Percentiles rank a stretch among this genome's conserved stretches.
These are phyloP conservation scores for Leccinum boreale DNA, from an alignment of 768 basidiomycete genomes.

Conservation along the genomic window DNA sequence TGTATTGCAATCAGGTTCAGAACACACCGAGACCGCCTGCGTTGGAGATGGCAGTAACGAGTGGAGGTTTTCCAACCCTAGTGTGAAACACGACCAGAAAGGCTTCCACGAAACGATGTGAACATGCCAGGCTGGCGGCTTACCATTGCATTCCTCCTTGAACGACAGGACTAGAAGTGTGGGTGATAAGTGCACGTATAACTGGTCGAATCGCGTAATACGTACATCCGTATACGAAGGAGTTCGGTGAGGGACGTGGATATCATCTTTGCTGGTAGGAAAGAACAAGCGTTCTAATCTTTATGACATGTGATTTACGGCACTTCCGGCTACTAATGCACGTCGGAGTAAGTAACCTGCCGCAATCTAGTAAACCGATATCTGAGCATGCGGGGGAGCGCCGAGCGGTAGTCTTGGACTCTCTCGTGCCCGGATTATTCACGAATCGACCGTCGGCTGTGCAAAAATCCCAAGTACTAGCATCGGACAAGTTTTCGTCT, in stretches of 20 bases:
- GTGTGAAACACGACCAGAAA: background rate
- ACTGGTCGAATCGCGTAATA: conserved; percentile 17
- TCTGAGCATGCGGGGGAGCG: no score
- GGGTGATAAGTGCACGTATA: background rate
- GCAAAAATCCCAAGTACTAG: background rate
- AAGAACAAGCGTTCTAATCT: background rate
- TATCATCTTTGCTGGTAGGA: conserved; percentile 32
- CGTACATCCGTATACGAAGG: conserved; percentile 64
- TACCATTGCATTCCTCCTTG: conserved; percentile 94
- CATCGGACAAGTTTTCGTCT: no score
- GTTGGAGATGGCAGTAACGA: conserved; percentile 77
- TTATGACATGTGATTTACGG: background rate
- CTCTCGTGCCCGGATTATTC: no score
- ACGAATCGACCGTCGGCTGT: no score
- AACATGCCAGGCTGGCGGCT: background rate
- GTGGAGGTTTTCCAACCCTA: conserved; percentile 77
- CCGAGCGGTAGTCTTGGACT: no score
- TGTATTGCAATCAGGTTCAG: background rate
- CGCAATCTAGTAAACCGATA: no score
- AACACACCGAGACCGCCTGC: conserved; percentile 73
- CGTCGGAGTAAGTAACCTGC: background rate
- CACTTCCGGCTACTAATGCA: background rate
- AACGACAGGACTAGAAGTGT: conserved; percentile 58
- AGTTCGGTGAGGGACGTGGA: conserved; percentile 60
- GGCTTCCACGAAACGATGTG: background rate